phyloP scores from a whole-genome alignment of 1,284 basidiomycete genomes.

The Chondrostereum purpureum region DNA sequence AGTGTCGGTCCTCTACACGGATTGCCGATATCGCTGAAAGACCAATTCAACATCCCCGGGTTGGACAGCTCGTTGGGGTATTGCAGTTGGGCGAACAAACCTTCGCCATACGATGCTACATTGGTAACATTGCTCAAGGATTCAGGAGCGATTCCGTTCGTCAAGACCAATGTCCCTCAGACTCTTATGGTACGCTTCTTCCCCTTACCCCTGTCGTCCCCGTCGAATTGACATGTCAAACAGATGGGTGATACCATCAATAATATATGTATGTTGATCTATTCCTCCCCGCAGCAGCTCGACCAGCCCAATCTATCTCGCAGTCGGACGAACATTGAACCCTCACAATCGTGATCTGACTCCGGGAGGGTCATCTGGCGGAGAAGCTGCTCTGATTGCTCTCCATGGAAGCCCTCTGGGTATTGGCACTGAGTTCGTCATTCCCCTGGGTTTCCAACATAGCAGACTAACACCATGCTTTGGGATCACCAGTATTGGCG shows the following conservation, averaged over 20 bases:
- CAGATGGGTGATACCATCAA: constrained; percentile 54
- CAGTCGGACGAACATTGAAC: constrained; percentile 48
- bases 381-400: constrained; percentile 53
- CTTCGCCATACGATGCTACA: constrained; percentile 28
- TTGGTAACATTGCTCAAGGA: constrained; percentile 44
- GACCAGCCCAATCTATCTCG: no score
- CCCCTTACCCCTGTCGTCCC: neutral
- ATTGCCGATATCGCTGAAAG: constrained; percentile 57
- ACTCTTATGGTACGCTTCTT: constrained; percentile 39
- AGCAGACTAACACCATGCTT: constrained; percentile 28
- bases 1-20: constrained; percentile 38
- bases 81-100: constrained; percentile 2
- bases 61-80: constrained; percentile 52
- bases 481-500: constrained; percentile 70
- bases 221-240: neutral
- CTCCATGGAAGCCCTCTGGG: constrained; percentile 61
- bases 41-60: constrained; percentile 56
- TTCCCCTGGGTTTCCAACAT: constrained; percentile 3
- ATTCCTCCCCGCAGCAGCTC: no score
- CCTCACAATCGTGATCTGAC: constrained; percentile 46
- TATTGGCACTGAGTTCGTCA: neutral
- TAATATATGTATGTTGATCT: constrained; percentile 34
- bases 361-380: constrained; percentile 50
- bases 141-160: constrained; percentile 52
- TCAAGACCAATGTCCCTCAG: constrained; percentile 57